Evolutionary conservation across 1,284 basidiomycete genomes (phyloP), one percentile per base, ranked within the genome.

Genomic region (Sutorius eximius): DNA sequence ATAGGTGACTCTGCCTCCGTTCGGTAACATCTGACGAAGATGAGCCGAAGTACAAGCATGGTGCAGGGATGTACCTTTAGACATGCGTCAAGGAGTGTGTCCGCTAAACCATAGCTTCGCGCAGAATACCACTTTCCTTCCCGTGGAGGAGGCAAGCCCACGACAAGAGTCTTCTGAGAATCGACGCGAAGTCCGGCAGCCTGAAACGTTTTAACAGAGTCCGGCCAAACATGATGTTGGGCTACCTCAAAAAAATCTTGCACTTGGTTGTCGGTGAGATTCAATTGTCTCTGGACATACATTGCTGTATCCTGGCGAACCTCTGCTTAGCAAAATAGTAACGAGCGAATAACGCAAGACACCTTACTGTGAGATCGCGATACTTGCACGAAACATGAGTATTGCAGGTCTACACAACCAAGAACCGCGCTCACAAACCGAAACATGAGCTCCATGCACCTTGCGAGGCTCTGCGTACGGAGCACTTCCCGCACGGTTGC

Each of bases 231-330:
- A 18, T 27, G 29, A 48, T 45, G 22, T 45, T 16, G 18, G 16
- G 22, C 5, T 51, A 80, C 80, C 64, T 78, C 80, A 10, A 82
- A 70, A 51, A 81, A 82, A 57, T 82, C 78, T 61, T 82, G 81
- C 3, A 75, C 64, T 53, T 77, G 71, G 6, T 55, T 64, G 32
- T 81, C 76, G 5, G 73, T 69, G 6, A 82, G 68, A 40, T 65
- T 63, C 20, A 79, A 57, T 52, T 82, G 81, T 18, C 72, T 72
- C 51, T 79, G 77, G 9, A 79, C 66, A 49, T 82, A 81, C 20
- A 72, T 45, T 0, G 75, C 74, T 1, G 79, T 79, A 46, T 80
- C 77, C 80, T 82, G 37, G 38, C 7, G 1, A 30, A 15, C 20
- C 18, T 45, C 18, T 24, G 3, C 18, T 53, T 34, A 46, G 43